Evolutionary conservation across 1,284 basidiomycete genomes (phyloP).

Genomic region (Lignosus rhinocerotis): DNA sequence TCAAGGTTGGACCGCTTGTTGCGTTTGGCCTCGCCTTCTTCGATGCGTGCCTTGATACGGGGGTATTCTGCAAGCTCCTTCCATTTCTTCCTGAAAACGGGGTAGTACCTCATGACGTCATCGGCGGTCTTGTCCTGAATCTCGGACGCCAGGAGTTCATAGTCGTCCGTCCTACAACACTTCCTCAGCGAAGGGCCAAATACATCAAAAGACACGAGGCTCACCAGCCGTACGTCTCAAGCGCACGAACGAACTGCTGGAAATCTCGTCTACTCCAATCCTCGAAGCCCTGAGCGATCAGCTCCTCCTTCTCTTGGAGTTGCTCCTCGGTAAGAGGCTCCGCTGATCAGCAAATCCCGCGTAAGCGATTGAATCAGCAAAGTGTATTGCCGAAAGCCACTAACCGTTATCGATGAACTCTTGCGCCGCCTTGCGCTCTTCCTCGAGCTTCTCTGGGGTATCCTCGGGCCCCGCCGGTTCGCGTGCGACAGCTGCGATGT

Average conservation of each 20-base stretch:
- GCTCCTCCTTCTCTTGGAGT: slow-evolving; percentile 74
- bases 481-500: slow-evolving; percentile 71
- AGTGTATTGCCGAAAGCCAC: slow-evolving; percentile 5
- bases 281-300: slow-evolving; percentile 81
- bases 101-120: slow-evolving; percentile 82
- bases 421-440: slow-evolving; percentile 80
- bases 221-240: slow-evolving; percentile 88
- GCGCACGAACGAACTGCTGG: slow-evolving; percentile 85
- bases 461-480: slow-evolving; percentile 75
- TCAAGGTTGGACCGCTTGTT: slow-evolving; percentile 87
- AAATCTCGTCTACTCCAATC: slow-evolving; percentile 94
- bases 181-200: slow-evolving; percentile 3
- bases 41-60: slow-evolving; percentile 80
- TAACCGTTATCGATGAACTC: slow-evolving; percentile 83
- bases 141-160: slow-evolving; percentile 80
- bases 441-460: slow-evolving; percentile 83
- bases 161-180: slow-evolving; percentile 62
- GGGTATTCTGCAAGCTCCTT: slow-evolving; percentile 83
- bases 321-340: slow-evolving; percentile 90
- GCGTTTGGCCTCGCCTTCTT: slow-evolving; percentile 84
- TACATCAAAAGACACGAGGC: slow-evolving; percentile 22
- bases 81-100: slow-evolving; percentile 91
- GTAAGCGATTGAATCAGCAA: not conserved
- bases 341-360: slow-evolving; percentile 45
- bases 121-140: slow-evolving; percentile 86